A percentile compares a stretch with the other conserved stretches of the same genome.
Conservation (phyloP, 2,329 filamentous ascomycete genomes). For the Periconia macrospinosa region DNA sequence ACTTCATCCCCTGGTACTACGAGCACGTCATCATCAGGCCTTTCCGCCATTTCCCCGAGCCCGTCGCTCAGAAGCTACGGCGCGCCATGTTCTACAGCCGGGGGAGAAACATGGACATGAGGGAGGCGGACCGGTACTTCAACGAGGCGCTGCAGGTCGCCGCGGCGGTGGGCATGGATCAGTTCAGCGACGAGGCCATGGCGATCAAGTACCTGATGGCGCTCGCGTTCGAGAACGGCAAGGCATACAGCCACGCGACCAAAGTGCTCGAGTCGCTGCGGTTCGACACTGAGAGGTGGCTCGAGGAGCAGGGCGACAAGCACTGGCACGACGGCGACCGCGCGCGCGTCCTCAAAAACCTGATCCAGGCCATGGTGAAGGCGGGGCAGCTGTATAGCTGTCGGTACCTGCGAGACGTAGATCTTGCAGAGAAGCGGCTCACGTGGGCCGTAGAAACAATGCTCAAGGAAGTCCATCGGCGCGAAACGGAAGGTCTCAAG, state of each 20-base stretch:
- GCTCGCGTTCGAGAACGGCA: slow-evolving; percentile 75
- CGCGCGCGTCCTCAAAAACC: slow-evolving; percentile 70
- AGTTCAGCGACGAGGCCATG: slow-evolving; percentile 86
- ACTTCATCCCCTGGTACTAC: slow-evolving; percentile 53
- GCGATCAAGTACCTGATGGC: slow-evolving; percentile 85
- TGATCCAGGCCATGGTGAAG: slow-evolving; percentile 77
- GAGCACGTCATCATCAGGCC: slow-evolving; percentile 49
- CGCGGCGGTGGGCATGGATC: slow-evolving; percentile 75
- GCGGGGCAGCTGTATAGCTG: slow-evolving; percentile 81
- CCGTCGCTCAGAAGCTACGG: slow-evolving; percentile 76
- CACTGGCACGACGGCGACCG: slow-evolving; percentile 51
- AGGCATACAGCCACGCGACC: slow-evolving; percentile 69
- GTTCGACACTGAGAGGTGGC: slow-evolving; percentile 62
- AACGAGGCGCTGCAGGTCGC: slow-evolving; percentile 75
- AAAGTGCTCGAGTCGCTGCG: slow-evolving; percentile 78
- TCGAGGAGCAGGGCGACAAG: slow-evolving; percentile 48
- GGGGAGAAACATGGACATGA: slow-evolving; percentile 67
- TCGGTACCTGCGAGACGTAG: slow-evolving; percentile 72
- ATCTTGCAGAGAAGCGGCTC: slow-evolving; percentile 74
- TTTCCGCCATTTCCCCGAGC: slow-evolving; percentile 65
- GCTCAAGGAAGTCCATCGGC: slow-evolving; percentile 71
- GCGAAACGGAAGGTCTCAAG: slow-evolving; percentile 68
- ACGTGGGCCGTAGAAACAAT: slow-evolving; percentile 81
- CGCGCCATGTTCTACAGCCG: slow-evolving; percentile 82
- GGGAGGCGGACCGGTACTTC: slow-evolving; percentile 81